These are phyloP conservation scores for Arctostaphylos glauca DNA, from an alignment of 148 eudicot genomes.

Conservation along the genomic window DNA sequence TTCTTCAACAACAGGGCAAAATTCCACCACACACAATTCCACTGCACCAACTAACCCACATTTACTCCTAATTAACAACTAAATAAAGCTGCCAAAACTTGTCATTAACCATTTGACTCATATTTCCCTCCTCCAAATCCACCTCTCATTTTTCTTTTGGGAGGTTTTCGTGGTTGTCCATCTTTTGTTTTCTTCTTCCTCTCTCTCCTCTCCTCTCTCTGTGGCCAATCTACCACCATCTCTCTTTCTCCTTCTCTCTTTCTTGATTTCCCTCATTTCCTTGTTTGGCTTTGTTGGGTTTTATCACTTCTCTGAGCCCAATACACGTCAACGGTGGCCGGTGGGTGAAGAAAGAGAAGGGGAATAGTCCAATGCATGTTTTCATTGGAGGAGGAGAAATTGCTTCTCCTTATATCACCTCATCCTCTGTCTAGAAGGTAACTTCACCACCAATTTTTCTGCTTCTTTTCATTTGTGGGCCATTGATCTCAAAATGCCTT, in stretches of 20 bases:
- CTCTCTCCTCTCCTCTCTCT: neutral
- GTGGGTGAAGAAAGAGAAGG: constrained; percentile 7
- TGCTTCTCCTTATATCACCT: constrained; percentile 19
- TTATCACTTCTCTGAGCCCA: neutral
- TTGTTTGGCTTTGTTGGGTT: neutral
- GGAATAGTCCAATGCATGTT: constrained; percentile 1
- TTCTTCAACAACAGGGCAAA: constrained; percentile 1
- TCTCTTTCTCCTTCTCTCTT: neutral
- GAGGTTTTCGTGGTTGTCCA: constrained; percentile 32
- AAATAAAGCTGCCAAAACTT: neutral
- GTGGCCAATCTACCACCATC: neutral
- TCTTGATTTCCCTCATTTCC: no score
- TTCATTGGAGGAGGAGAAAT: constrained; percentile 11
- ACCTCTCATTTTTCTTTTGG: constrained; percentile 14
- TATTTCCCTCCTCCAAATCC: constrained; percentile 21
- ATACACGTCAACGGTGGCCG: neutral
- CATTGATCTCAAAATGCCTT: constrained; percentile 5
- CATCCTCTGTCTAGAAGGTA: constrained; percentile 27
- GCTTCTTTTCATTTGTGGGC: constrained; percentile 14
- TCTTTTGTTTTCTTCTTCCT: constrained; percentile 2
- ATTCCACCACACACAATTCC: neutral
- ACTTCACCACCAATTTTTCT: neutral
- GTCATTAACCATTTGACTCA: constrained; percentile 6
- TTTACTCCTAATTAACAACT: neutral
- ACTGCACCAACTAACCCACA: neutral